Percentiles rank a stretch among this genome's conserved stretches.
These are phyloP conservation scores for Spergularia azorica DNA, from an alignment of 179 eudicot species.

Conservation along the genomic window DNA sequence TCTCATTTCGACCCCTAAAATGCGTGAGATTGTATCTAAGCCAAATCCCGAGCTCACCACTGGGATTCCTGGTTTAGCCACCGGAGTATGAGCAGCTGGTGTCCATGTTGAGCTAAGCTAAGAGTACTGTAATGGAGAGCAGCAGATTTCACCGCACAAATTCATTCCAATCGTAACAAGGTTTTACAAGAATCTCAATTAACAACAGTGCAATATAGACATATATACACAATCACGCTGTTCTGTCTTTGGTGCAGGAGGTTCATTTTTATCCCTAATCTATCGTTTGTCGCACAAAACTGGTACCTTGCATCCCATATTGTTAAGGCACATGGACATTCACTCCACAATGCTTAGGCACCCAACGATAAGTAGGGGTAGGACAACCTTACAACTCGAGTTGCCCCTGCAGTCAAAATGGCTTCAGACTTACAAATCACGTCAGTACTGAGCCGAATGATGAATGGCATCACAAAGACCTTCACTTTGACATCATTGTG, in stretches of 20 bases:
- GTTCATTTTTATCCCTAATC: neutral
- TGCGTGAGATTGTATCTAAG: too few species aligned
- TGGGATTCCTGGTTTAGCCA: too few species aligned
- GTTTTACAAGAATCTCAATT: neutral
- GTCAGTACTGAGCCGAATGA: neutral
- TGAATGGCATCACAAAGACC: neutral
- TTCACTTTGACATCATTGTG: neutral
- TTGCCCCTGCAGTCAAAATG: slow-evolving; percentile 3
- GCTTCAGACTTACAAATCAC: neutral
- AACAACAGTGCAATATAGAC: neutral
- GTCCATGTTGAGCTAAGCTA: neutral
- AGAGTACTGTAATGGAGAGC: neutral
- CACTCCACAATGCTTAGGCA: slow-evolving; percentile 1
- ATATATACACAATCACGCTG: neutral
- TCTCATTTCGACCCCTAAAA: too few species aligned
- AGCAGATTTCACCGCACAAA: neutral
- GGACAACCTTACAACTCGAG: neutral
- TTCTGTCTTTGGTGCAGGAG: neutral
- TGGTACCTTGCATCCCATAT: neutral
- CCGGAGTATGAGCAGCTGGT: too few species aligned
- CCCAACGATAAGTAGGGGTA: too few species aligned
- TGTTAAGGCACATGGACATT: neutral
- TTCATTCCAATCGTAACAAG: neutral
- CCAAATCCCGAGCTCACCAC: too few species aligned
- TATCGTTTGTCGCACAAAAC: neutral